Base-by-base conservation (phyloP, 257 asterid genomes). In the Cordia subcordata region DNA sequence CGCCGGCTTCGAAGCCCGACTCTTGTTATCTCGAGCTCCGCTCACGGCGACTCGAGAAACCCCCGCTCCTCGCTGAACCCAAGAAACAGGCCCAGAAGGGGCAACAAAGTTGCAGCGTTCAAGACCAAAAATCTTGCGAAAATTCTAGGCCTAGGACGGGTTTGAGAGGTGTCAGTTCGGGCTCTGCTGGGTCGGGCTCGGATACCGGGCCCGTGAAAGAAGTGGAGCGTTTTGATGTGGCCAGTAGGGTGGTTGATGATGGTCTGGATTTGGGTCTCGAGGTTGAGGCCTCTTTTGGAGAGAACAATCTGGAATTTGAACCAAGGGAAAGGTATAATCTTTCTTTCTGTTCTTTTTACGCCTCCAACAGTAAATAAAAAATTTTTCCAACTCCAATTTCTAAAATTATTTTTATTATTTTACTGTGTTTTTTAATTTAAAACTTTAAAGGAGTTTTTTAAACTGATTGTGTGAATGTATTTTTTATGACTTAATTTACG, bases 251-350 rank as follows among this genome's bases (percentile, higher is more conserved):
- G 18, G 65, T 17, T 16, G 57, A 60, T 46, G 75, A 53, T 15
- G 21, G 13, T 1, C 21, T 17, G 3, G 11, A 49, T 49, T 14
- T 49, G 33, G 56, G 33, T 14, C 35, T 16, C 5, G 13, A 75
- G 57, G 69, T 66, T 62, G 86, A 75, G 52, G 70, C 72, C 46
- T 76, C 87, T 4, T 77, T 71, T 77, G 87, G 85, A 52, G 89
- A 77, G 42, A 76, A 70, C 58, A 55, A 57, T 70, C 69, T 66
- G 74, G 83, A 73, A 15, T 64, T 39, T 56, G 68, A 76, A 68
- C 78, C 38, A 37, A 62, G 70, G 55, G 81, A 66, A 61, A 76
- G 85, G 95, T 83, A 77, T 61, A 4, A 21, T 1, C 5, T 23
- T 57, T 20, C 1, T 37, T 32, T 10, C 49, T 5, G 33, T 9